These are phyloP conservation scores for Pleurotus salmoneostramineus DNA, from an alignment of 768 basidiomycete species.

Conservation along the genomic window DNA sequence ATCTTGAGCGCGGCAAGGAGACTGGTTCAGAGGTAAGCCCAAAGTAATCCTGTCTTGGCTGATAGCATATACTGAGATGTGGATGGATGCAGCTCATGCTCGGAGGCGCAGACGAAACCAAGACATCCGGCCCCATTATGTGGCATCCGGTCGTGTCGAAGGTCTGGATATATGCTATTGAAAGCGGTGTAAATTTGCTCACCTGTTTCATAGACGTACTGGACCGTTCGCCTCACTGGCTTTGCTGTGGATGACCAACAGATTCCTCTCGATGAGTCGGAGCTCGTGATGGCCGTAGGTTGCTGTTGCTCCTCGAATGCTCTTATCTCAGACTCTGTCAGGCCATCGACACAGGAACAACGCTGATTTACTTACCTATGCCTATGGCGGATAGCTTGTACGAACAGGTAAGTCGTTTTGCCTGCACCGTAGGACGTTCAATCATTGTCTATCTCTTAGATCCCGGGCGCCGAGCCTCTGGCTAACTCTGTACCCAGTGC, in stretches of 20 bases:
- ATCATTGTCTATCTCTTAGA: no score
- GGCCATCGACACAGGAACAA: constrained; percentile 70
- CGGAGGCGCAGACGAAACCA: constrained; percentile 30
- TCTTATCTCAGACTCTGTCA: constrained; percentile 15
- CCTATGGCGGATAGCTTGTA: constrained; percentile 43
- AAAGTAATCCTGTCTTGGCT: background rate
- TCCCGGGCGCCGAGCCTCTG: constrained; percentile 38
- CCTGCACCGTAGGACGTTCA: no score
- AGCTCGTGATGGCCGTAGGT: constrained; percentile 28
- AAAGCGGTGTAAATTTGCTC: background rate
- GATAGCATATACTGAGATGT: background rate
- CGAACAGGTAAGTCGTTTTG: constrained; percentile 31
- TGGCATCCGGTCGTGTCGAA: constrained; percentile 34
- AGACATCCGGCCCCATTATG: constrained; percentile 19
- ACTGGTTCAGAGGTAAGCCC: constrained; percentile 46
- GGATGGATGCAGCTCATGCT: constrained; percentile 25
- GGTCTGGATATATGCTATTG: constrained; percentile 17
- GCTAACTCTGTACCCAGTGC: constrained; percentile 21
- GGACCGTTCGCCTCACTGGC: constrained; percentile 50
- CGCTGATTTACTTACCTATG: constrained; percentile 56
- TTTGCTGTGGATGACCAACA: constrained; percentile 25
- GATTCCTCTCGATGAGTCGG: constrained; percentile 16
- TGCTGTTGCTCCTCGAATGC: constrained; percentile 12
- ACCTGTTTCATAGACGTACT: constrained; percentile 44
- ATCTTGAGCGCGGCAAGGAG: constrained; percentile 37